Conservation (phyloP, 2,329 filamentous ascomycete genomes). For the Curvularia lunata region DNA sequence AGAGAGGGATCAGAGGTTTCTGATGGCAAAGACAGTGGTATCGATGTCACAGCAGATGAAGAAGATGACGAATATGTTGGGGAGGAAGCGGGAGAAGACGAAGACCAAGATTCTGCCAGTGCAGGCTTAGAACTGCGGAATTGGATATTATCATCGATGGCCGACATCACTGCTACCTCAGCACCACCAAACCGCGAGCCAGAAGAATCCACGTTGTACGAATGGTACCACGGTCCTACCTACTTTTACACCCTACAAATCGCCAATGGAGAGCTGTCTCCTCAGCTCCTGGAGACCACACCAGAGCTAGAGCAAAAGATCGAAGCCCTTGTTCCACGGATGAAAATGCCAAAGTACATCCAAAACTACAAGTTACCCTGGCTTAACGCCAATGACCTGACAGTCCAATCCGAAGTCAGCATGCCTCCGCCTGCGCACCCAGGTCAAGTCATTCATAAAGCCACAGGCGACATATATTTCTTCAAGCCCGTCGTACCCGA, state of each 20-base stretch:
- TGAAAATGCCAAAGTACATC: constrained; percentile 29
- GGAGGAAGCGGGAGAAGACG: constrained; percentile 20
- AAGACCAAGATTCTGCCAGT: constrained; percentile 24
- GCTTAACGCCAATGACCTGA: constrained; percentile 22
- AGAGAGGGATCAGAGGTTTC: constrained; percentile 8
- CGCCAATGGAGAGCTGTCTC: constrained; percentile 8
- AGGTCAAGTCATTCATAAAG: constrained; percentile 17
- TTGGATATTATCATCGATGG: constrained; percentile 22
- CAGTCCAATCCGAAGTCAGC: constrained; percentile 24
- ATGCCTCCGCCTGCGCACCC: constrained; percentile 28
- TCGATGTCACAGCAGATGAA: constrained; percentile 24
- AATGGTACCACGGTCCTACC: constrained; percentile 30
- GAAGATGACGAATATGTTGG: constrained; percentile 17
- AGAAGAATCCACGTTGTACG: constrained; percentile 20
- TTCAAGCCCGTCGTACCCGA: constrained; percentile 26
- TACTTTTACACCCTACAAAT: constrained; percentile 24
- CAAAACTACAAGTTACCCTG: constrained; percentile 25
- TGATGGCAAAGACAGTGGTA: constrained; percentile 24
- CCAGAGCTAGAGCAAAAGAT: constrained; percentile 20
- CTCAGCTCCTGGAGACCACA: constrained; percentile 16
- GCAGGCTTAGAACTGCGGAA: constrained; percentile 24
- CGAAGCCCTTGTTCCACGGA: constrained; percentile 17
- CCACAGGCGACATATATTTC: constrained; percentile 14
- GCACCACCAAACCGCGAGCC: constrained; percentile 25
- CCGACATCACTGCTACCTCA: constrained; percentile 15